These are phyloP conservation scores for Teratosphaeriaceae sp. DNA, from an alignment of 2,329 filamentous ascomycete genomes.

Conservation along the genomic window DNA sequence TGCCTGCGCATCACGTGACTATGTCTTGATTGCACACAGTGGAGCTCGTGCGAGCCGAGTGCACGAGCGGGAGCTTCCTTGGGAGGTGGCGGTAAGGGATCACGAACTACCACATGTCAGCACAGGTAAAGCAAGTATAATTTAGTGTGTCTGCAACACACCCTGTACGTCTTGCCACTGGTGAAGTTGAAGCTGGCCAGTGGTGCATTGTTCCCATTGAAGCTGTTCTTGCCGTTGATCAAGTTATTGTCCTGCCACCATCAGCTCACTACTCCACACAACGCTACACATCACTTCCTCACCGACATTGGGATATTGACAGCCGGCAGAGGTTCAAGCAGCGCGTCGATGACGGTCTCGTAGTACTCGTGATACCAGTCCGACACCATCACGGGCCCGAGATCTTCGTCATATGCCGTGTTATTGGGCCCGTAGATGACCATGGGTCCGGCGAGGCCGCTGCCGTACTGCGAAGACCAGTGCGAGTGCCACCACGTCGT, in stretches of 20 bases:
- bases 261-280: no score
- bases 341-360: constrained; percentile 16
- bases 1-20: no score
- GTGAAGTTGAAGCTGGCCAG: constrained; percentile 33
- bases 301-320: constrained; percentile 20
- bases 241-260: constrained; percentile 28
- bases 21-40: no score
- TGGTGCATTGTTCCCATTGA: constrained; percentile 23
- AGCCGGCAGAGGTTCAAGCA: constrained; percentile 18
- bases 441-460: constrained; percentile 25
- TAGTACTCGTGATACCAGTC: constrained; percentile 32
- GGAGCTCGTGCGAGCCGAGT: no score
- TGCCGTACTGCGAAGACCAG: constrained; percentile 25
- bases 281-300: no score
- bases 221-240: constrained; percentile 29
- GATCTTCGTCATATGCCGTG: constrained; percentile 23
- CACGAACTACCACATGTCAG: no score
- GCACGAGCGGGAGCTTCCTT: no score
- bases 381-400: constrained; percentile 23
- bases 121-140: no score
- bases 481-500: constrained; percentile 33
- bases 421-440: constrained; percentile 25
- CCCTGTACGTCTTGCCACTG: constrained; percentile 33
- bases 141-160: no score
- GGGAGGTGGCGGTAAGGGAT: no score